Conservation (phyloP, 768 basidiomycete genomes). For the Kwoniella botswanensis region DNA sequence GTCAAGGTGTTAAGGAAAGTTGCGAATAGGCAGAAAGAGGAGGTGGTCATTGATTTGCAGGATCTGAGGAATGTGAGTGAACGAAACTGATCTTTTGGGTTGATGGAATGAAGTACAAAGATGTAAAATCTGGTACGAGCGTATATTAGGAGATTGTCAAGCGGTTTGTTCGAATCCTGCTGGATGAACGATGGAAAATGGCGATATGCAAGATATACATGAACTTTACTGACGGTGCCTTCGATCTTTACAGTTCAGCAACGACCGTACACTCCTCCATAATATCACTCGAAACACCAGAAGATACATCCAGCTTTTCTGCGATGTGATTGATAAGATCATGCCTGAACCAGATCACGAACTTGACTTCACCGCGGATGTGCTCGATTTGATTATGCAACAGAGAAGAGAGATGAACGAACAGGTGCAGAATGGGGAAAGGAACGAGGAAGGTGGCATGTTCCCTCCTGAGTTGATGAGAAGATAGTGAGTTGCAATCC, state of each 20-base stretch:
- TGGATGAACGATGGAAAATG: too few relatives aligned
- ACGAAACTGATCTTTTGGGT: background rate
- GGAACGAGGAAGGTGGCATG: conserved; percentile 57
- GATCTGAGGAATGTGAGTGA: conserved; percentile 74
- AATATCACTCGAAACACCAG: conserved; percentile 83
- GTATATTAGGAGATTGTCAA: too few relatives aligned
- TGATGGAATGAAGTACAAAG: too few relatives aligned
- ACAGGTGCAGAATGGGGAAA: conserved; percentile 59
- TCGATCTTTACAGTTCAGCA: conserved; percentile 61
- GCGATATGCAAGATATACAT: too few relatives aligned
- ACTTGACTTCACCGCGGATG: conserved; percentile 87
- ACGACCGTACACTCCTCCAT: conserved; percentile 68
- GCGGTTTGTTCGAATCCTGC: too few relatives aligned
- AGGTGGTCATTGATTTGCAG: conserved; percentile 84
- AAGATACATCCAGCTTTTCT: conserved; percentile 87
- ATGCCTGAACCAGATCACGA: conserved; percentile 89
- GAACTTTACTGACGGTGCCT: background rate
- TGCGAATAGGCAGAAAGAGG: conserved; percentile 90
- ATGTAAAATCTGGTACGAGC: too few relatives aligned
- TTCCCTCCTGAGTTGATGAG: conserved; percentile 91
- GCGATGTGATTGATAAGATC: conserved; percentile 84
- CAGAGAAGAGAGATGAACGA: conserved; percentile 89
- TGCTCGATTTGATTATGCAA: conserved; percentile 94
- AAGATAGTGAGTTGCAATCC: conserved; percentile 76
- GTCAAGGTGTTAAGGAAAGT: conserved; percentile 60